phyloP scores from a whole-genome alignment of 441 rosid genomes.

The Syzygium syzygioides region DNA sequence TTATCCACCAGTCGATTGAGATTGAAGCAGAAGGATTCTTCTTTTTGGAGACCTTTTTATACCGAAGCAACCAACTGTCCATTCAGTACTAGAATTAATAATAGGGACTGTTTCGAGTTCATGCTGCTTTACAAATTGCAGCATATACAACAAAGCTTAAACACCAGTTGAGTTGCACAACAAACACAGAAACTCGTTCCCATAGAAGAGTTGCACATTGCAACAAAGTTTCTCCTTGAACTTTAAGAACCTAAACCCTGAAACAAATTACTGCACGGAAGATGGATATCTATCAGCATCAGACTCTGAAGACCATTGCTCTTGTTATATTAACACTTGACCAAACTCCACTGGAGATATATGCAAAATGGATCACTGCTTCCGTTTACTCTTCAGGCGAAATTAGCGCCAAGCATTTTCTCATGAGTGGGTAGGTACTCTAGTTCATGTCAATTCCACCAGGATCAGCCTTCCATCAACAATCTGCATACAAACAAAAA shows the following conservation, averaged over 20 bases:
- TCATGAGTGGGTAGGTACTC: not conserved
- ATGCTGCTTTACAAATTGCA: not conserved
- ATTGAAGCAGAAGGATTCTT: not conserved
- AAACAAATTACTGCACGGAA: not conserved
- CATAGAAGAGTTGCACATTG: not conserved
- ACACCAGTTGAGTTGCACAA: not conserved
- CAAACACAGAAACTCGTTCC: not conserved
- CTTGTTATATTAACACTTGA: not conserved
- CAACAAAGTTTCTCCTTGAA: not conserved
- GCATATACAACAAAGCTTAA: not conserved
- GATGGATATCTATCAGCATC: not conserved
- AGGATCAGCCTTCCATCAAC: not conserved
- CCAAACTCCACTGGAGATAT: not conserved
- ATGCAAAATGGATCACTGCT: not conserved
- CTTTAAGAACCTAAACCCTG: not conserved
- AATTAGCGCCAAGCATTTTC: not conserved
- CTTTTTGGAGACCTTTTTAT: not conserved
- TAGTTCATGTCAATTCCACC: not conserved
- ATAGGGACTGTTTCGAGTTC: not conserved
- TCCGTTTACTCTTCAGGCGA: not conserved
- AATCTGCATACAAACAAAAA: not conserved
- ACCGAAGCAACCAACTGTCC: not conserved
- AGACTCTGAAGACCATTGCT: not conserved
- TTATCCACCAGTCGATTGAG: too few species aligned
- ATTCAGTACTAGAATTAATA: not conserved